Base-by-base conservation (phyloP, 1,139 yeast genomes). In the Debaryomyces sp. region DNA sequence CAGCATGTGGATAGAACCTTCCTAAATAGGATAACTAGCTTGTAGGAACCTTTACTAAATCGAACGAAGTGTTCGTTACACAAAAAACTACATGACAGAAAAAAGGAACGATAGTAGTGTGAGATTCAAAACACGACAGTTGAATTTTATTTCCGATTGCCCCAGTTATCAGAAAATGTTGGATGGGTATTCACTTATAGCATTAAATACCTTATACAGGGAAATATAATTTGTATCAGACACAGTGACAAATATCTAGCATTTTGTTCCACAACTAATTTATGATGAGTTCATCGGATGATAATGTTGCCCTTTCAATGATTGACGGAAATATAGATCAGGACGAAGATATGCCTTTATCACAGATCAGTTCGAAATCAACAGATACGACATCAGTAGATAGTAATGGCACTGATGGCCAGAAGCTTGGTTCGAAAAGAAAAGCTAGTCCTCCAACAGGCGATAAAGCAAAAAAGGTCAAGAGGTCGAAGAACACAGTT, bases 241-340 rank as follows among this genome's bases (percentile, higher is more conserved):
- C 4, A 5, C 12, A 30, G 34, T 6, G 34, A 30, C 18, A 13
- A 32, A 8, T 9, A 9, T 32, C n/a, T 12, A 18, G 21, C 21
- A 32, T 6, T 32, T 32, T 32, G 4, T 15, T 32, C 15, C 21
- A 8, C 15, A 15, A 13, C 15, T 18, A 4, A 21, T 35, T 23
- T 10, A 24, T 37, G 10, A 56, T 56, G 60, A 55, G 52, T 44
- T 56, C 58, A 21, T 52, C 54, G 2, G 62, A 57, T n/a, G 62
- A 58, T 37, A 61, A 57, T 37, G 37, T 54, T 12, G 60, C 61
- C 15, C 47, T 57, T 13, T 38, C 47, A 29, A 29, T n/a, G 27
- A 37, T n/a, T n/a, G 30, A 38, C 32, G 37, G 29, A 12, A 26
- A 26, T 24, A 33, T 29, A n/a, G 35, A 22, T 29, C 35, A 41